Evolutionary conservation across 2,329 filamentous ascomycete species (phyloP).

Genomic region (Xylaria sp.): DNA sequence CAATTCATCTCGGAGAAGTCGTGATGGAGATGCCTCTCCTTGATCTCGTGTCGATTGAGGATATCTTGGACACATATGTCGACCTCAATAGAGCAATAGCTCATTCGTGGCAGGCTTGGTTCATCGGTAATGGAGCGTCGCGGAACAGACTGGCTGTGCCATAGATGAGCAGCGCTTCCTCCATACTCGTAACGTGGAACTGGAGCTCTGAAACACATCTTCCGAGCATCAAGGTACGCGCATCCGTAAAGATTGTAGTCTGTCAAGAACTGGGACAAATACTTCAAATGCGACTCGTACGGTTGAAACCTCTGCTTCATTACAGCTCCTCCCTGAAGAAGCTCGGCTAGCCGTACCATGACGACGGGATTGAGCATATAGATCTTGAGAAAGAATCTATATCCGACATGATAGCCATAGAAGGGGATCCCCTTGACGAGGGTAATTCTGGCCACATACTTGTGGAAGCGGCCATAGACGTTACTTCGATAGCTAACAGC

Average conservation of each 20-base stretch:
- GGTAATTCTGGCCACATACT: conserved; percentile 83
- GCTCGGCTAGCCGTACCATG: conserved; percentile 80
- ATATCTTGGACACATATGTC: conserved; percentile 89
- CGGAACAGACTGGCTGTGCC: conserved; percentile 72
- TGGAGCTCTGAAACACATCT: conserved; percentile 67
- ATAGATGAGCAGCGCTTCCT: conserved; percentile 58
- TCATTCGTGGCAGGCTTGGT: conserved; percentile 64
- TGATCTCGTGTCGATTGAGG: conserved; percentile 70
- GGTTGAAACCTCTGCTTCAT: conserved; percentile 82
- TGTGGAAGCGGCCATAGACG: conserved; percentile 58
- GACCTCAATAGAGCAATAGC: conserved; percentile 83
- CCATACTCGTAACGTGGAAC: conserved; percentile 64
- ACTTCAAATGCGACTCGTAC: conserved; percentile 90
- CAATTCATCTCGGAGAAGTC: conserved; percentile 71
- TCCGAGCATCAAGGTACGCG: conserved; percentile 70
- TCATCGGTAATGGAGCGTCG: conserved; percentile 56
- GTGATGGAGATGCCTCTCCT: conserved; percentile 75
- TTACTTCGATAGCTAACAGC: conserved; percentile 79
- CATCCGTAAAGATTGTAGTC: conserved; percentile 98
- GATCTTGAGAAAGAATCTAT: conserved; percentile 86
- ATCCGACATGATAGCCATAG: conserved; percentile 92
- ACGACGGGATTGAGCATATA: conserved; percentile 85
- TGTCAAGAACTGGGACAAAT: conserved; percentile 92
- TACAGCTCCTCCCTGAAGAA: conserved; percentile 82
- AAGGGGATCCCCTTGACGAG: conserved; percentile 91